A percentile compares a stretch with the other conserved stretches of the same genome.
These are phyloP conservation scores for Paramecium caudatum DNA, from an alignment of 73 alveolate genomes.

Conservation along the genomic window DNA sequence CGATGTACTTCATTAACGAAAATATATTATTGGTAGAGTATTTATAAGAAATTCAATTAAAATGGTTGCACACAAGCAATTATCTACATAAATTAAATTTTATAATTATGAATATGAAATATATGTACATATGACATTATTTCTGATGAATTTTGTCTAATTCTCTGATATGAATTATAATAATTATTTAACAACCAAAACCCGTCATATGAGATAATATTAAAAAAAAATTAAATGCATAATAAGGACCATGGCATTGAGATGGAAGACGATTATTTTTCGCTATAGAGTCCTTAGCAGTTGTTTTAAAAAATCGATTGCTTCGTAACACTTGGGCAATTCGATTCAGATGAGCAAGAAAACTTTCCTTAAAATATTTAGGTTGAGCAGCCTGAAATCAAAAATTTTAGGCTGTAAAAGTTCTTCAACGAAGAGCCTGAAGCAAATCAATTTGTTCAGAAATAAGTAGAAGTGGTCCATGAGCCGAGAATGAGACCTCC, in stretches of 20 bases:
- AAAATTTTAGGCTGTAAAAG: not conserved
- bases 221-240: slow-evolving; percentile 42
- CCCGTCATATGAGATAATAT: not conserved
- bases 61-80: too few species aligned
- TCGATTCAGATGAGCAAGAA: slow-evolving; percentile 35
- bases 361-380: not conserved
- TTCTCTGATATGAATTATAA: too few species aligned
- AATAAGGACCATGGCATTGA: slow-evolving; percentile 23
- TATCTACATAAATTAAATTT: too few species aligned
- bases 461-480: not conserved
- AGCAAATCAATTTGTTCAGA: slow-evolving; percentile 38
- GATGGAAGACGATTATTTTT: slow-evolving; percentile 7
- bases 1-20: slow-evolving; percentile 20
- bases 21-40: too few species aligned
- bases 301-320: slow-evolving; percentile 36
- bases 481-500: slow-evolving; percentile 51
- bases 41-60: too few species aligned
- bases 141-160: too few species aligned
- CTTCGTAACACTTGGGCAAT: slow-evolving; percentile 35
- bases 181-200: too few species aligned
- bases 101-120: too few species aligned
- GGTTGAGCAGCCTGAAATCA: slow-evolving; percentile 47
- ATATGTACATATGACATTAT: too few species aligned
- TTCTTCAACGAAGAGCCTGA: slow-evolving; percentile 28
- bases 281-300: slow-evolving; percentile 22